Evolutionary conservation across 1,139 yeast genomes (phyloP).

Genomic region (Hanseniaspora gamundiae): DNA sequence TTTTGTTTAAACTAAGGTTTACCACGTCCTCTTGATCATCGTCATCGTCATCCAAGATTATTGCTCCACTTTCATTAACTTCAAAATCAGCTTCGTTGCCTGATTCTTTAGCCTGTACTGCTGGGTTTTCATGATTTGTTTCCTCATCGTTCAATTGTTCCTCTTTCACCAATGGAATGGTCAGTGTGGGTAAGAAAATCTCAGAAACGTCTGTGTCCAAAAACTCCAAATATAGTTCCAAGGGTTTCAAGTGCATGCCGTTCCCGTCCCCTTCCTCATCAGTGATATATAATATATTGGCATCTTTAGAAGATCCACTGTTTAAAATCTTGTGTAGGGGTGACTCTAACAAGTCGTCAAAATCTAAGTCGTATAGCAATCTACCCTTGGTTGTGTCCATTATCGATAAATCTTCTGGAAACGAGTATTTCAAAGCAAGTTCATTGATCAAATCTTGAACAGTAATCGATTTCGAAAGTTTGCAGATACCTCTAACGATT

Average conservation of each 20-base stretch:
- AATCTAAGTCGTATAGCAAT: constrained; percentile 74
- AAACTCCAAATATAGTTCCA: constrained; percentile 50
- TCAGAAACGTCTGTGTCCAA: constrained; percentile 12
- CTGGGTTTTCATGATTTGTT: constrained; percentile 15
- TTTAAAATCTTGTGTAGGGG: constrained; percentile 34
- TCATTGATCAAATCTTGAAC: constrained; percentile 35
- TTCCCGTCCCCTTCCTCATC: constrained; percentile 41
- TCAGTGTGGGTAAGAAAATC: constrained; percentile 20
- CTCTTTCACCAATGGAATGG: constrained; percentile 24
- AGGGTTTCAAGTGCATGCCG: constrained; percentile 49
- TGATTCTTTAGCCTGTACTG: constrained; percentile 6
- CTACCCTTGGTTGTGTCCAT: constrained; percentile 47
- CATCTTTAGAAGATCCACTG: constrained; percentile 23
- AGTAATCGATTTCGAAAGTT: constrained; percentile 21
- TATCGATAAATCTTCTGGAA: constrained; percentile 55
- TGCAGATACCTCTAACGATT: constrained; percentile 39
- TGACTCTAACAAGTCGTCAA: constrained; percentile 59
- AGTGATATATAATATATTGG: constrained; percentile 53
- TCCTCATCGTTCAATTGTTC: constrained; percentile 9
- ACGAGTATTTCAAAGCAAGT: constrained; percentile 34
- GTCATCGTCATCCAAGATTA: constrained; percentile 15
- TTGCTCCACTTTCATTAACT: constrained; percentile 14
- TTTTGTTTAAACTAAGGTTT: constrained; percentile 1
- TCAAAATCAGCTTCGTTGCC: constrained; percentile 15
- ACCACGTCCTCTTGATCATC: constrained; percentile 9